Conservation (phyloP, 495 filamentous ascomycete species). For the Terfezia boudieri region DNA sequence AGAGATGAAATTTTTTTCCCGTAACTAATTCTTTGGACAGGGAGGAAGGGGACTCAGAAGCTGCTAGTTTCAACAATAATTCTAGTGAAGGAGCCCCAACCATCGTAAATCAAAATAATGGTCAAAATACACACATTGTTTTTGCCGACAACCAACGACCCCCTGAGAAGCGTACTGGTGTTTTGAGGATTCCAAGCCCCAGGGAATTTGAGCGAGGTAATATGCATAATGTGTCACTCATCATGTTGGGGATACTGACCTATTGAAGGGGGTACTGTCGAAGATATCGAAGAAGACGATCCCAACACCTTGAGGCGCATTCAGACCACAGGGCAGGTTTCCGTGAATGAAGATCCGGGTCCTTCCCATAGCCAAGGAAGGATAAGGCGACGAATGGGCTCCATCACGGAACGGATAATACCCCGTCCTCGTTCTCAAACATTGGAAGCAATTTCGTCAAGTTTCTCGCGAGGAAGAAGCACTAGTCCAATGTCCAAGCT, state of each 20-base stretch:
- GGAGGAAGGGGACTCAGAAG: no score
- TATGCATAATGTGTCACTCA: background rate
- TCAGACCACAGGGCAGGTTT: conserved; percentile 6
- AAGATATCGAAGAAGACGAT: conserved; percentile 18
- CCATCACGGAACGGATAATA: conserved; percentile 10
- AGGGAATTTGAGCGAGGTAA: conserved; percentile 16
- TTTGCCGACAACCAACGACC: background rate
- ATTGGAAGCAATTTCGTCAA: conserved; percentile 2
- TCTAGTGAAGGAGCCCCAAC: no score
- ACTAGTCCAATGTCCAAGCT: conserved; percentile 12
- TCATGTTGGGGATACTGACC: background rate
- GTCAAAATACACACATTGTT: background rate
- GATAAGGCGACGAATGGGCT: background rate
- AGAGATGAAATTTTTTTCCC: no score
- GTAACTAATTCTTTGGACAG: no score
- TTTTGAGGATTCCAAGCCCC: conserved; percentile 16
- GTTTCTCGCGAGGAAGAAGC: conserved; percentile 5
- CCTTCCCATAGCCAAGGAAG: background rate
- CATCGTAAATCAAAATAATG: background rate
- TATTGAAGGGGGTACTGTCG: conserved; percentile 6
- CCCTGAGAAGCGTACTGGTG: background rate
- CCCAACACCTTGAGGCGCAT: conserved; percentile 8
- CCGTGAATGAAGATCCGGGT: background rate
- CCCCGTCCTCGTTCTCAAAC: conserved; percentile 9
- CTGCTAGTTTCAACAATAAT: no score